Conservation (phyloP, 2,329 filamentous ascomycete genomes). For the Colletotrichum lini region DNA sequence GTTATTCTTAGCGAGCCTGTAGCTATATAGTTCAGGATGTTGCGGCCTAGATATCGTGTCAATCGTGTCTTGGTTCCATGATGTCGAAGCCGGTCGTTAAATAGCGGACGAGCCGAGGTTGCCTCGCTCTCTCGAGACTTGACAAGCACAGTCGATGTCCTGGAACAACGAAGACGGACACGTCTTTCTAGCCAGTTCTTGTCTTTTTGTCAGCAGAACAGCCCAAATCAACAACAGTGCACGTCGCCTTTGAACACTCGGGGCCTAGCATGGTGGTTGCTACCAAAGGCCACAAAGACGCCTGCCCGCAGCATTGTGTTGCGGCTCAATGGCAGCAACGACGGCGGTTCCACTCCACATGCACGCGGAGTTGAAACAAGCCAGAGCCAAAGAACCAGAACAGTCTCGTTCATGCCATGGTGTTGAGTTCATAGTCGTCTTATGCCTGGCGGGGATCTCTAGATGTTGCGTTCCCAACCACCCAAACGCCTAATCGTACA, state of each 20-base stretch:
- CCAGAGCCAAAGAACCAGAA: not conserved
- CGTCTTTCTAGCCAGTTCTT: conserved; percentile 13
- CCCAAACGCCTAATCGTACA: conserved; percentile 49
- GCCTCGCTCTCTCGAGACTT: not conserved
- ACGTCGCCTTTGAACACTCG: not conserved
- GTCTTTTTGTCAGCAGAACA: not conserved
- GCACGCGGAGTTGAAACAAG: not conserved
- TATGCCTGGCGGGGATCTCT: conserved; percentile 40
- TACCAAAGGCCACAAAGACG: conserved; percentile 10
- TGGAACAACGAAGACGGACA: not conserved
- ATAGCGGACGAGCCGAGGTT: not conserved
- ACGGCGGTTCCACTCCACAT: not conserved
- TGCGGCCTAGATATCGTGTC: not conserved
- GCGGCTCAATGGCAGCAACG: not conserved
- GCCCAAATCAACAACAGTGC: not conserved
- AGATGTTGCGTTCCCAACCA: conserved; percentile 41
- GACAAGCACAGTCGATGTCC: not conserved
- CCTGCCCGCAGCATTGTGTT: not conserved
- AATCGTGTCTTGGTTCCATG: no score
- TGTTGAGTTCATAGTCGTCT: conserved; percentile 35
- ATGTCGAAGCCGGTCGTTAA: not conserved
- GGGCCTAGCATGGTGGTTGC: not conserved
- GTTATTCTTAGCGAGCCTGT: not conserved
- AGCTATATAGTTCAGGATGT: not conserved
- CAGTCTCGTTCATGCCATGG: not conserved